Percentiles rank a stretch among this genome's conserved stretches.
Conservation (phyloP, 1,284 basidiomycete species). For the Anthracocystis panici-leucophaei region DNA sequence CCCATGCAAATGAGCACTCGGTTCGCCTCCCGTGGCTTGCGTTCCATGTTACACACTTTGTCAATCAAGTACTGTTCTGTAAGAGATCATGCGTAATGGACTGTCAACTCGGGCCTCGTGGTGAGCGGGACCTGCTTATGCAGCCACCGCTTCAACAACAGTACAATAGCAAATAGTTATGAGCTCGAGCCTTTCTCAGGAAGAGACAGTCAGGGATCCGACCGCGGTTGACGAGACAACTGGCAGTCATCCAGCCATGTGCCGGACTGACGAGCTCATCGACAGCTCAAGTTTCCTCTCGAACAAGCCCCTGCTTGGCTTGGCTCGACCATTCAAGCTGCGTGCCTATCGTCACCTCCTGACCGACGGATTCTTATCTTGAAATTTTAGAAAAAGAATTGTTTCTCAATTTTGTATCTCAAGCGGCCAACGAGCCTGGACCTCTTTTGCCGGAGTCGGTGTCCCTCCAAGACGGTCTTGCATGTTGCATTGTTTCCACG, state of each 20-base stretch:
- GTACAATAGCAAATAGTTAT: background rate
- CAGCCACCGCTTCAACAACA: too few species aligned
- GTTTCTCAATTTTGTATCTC: background rate
- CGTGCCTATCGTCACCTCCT: constrained; percentile 1
- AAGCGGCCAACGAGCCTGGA: too few species aligned
- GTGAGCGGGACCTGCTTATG: background rate
- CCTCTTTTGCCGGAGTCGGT: too few species aligned
- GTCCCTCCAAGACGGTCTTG: too few species aligned
- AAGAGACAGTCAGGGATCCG: background rate
- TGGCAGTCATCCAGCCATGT: too few species aligned
- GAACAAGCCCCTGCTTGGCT: too few species aligned
- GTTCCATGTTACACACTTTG: background rate
- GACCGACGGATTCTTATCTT: background rate
- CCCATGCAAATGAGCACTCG: too few species aligned
- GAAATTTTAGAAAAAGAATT: background rate
- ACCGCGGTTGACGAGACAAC: too few species aligned
- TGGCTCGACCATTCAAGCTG: background rate
- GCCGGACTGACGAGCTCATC: background rate
- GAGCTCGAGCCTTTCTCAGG: constrained; percentile 8
- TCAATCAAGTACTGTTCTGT: too few species aligned
- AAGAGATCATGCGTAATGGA: background rate
- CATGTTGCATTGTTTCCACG: too few species aligned
- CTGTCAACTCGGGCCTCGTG: constrained; percentile 5
- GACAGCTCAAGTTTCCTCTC: background rate
- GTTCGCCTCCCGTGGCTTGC: background rate